Evolutionary conservation across 116 monocot species (phyloP).

Genomic region (Papilionanthe hybrid): DNA sequence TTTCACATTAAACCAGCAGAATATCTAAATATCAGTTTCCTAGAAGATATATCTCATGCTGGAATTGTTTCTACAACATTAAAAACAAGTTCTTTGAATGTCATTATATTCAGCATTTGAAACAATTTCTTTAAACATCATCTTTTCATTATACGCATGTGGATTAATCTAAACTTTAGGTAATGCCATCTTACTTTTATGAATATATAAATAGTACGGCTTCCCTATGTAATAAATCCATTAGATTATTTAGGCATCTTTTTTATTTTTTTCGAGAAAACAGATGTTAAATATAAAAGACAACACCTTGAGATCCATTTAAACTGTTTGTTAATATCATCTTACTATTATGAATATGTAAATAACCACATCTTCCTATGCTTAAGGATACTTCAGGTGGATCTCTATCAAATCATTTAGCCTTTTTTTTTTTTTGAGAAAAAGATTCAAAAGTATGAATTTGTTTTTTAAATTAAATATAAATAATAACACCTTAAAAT

Average conservation of each 20-base stretch:
- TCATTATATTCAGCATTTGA: no score
- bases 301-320: neutral
- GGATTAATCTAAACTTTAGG: neutral
- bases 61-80: neutral
- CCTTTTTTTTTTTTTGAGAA: no score
- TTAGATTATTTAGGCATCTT: no score
- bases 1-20: neutral
- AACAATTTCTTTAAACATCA: neutral
- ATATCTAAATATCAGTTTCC: neutral
- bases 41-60: neutral
- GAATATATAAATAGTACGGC: neutral
- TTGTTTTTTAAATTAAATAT: neutral
- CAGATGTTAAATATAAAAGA: neutral
- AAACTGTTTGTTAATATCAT: neutral
- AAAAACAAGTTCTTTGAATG: neutral
- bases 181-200: neutral
- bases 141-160: neutral
- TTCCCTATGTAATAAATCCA: neutral
- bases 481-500: no score
- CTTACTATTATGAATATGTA: neutral
- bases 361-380: neutral
- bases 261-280: no score
- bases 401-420: no score
- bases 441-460: neutral
- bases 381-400: neutral